Base-by-base conservation (phyloP, 163 green algal genomes). In the Volvox carteri region DNA sequence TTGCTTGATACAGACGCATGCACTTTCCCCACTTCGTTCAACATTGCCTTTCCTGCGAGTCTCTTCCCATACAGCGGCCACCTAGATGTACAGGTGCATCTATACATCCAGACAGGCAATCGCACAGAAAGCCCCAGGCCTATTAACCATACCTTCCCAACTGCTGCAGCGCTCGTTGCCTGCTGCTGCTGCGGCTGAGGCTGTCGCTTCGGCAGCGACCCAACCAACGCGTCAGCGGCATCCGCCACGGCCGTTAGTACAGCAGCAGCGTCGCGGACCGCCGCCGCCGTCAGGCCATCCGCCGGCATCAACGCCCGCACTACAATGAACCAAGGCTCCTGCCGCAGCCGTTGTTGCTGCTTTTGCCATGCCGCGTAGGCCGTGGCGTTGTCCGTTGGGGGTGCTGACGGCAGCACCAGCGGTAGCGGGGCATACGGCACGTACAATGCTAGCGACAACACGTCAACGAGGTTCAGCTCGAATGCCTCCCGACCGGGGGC, bases 381-480 rank as follows among this genome's bases (percentile, higher is more conserved):
- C 44, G 72, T 60, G 2, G 75, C 75, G 11, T 37, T 54, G 14
- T 23, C 58, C n/a, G 56, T 30, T 3, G 28, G 41, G 9, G 23
- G 50, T 2, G 42, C 39, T 35, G 28, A 2, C 62, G 73, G 30
- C 28, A 30, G 0, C 58, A n/a, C 12, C 39, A 21, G 30, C 35
- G 30, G 54, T 42, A 56, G 39, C 78, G 79, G 62, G 14, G 33
- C 42, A 60, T 78, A 86, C n/a, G 79, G 79, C 62, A 86, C 77
- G 44, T 87, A 84, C 37, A 94, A 80, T 21, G 87, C 42, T 21
- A 83, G 70, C 14, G 91, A 80, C n/a, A 94, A 85, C 1, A 87
- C 68, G 46, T 90, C 83, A 28, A 93, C 25, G 2, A 86, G 85
- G 39, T 94, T 85, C 11, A 80, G 75, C 44, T 93, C 92, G 62